Conservation (phyloP, 768 basidiomycete genomes). For the Mycena filopes region DNA sequence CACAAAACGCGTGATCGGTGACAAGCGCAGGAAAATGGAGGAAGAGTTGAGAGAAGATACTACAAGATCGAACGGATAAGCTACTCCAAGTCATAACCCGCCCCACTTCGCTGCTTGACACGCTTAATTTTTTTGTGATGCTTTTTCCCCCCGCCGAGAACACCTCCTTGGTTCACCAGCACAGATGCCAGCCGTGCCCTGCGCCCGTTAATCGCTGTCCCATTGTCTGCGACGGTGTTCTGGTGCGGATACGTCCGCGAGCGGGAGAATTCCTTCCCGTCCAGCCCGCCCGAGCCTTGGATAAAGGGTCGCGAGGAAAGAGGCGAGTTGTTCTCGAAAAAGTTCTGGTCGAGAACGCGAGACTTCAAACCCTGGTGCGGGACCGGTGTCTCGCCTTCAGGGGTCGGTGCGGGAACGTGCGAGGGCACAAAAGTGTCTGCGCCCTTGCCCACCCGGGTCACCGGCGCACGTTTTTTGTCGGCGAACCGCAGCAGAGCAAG, state of each 20-base stretch:
- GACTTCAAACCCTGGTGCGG: constrained; percentile 64
- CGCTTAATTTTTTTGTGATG: constrained; percentile 85
- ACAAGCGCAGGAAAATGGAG: too few species aligned
- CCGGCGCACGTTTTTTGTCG: constrained; percentile 90
- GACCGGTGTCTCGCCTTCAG: constrained; percentile 38
- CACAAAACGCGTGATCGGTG: not conserved
- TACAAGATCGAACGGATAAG: too few species aligned
- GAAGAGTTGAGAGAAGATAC: too few species aligned
- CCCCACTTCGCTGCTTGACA: constrained; percentile 91
- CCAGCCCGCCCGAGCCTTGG: constrained; percentile 60
- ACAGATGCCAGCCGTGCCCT: constrained; percentile 56
- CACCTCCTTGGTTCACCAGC: constrained; percentile 50
- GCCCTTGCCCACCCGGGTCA: constrained; percentile 84
- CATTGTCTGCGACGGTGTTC: constrained; percentile 81
- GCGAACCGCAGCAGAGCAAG: constrained; percentile 65
- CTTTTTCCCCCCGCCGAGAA: constrained; percentile 69
- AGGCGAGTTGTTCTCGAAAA: constrained; percentile 72
- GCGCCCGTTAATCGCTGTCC: constrained; percentile 63
- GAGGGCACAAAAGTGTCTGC: constrained; percentile 84
- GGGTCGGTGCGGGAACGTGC: constrained; percentile 37
- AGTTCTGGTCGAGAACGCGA: constrained; percentile 78
- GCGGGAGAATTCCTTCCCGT: constrained; percentile 72
- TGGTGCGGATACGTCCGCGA: constrained; percentile 85
- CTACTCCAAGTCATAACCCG: constrained; percentile 77
- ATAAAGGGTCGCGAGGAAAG: constrained; percentile 72